Evolutionary conservation across 2,329 filamentous ascomycete species (phyloP), one percentile per base, ranked within the genome.

Genomic region (Calonectria pteridis): DNA sequence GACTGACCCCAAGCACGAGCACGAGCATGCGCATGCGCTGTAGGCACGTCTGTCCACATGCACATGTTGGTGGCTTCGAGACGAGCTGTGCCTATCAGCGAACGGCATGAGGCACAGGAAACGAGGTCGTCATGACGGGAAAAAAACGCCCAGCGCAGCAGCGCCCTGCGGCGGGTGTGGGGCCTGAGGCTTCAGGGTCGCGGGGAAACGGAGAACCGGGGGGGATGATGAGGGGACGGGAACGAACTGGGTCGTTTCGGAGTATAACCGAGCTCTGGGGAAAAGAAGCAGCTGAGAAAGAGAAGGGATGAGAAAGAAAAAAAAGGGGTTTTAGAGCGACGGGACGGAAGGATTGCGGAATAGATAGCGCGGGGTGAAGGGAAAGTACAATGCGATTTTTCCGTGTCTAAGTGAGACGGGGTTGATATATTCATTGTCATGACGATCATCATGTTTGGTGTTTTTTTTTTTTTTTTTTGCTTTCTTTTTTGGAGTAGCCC

Each of bases 171-270:
- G 14, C 5, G 14, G 7, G 59, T 63, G 59, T 63, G 59, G 59
- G 59, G 59, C 59, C 29, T 6, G 31, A 18, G 23, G 35, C 33
- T 28, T 43, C 40, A 68, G 59, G 65, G 66, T 73, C 70, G 76
- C 72, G 76, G 73, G 73, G 71, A 73, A 77, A 72, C 67, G 74
- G 66, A 73, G 71, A 49, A 59, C 31, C 40, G 46, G 50, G 71
- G 40, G 40, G 18, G 16, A 20, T 4, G 13, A 16, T n/a, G 40
- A n/a, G 18, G 18, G 63, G 40, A 29, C 26, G 40, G 23, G 55
- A 37, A 37, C 31, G 37, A 35, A 67, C 65, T 70, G 63, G 66
- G 58, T 23, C 37, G 49, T 53, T 69, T 68, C 75, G 72, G 71
- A 71, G 69, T 50, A 69, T 68, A 72, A 49, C 73, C 71, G 75